Evolutionary conservation across 257 asterid species (phyloP).

Genomic region (Solanum clarkiae): DNA sequence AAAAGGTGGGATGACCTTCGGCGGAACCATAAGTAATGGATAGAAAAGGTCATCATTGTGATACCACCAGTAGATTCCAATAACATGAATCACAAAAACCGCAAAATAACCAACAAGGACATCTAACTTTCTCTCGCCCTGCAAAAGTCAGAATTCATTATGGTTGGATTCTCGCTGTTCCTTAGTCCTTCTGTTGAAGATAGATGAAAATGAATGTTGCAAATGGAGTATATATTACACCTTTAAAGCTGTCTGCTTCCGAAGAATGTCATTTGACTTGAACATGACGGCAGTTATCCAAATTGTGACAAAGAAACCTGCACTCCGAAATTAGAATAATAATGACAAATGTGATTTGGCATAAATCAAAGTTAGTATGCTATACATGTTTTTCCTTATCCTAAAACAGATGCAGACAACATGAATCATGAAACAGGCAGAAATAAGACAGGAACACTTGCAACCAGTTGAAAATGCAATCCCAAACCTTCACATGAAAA

Average conservation of each 20-base stretch:
- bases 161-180: not conserved
- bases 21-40: conserved; percentile 77
- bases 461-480: not conserved
- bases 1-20: conserved; percentile 74
- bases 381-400: not conserved
- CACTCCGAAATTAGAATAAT: conserved; percentile 1
- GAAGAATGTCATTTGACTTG: conserved; percentile 80
- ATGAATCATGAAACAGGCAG: not conserved
- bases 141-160: conserved; percentile 17
- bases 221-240: conserved; percentile 20
- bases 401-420: not conserved
- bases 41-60: conserved; percentile 48
- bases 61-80: conserved; percentile 81
- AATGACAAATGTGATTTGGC: not conserved
- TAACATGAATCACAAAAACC: conserved; percentile 49
- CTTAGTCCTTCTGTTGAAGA: not conserved
- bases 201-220: not conserved
- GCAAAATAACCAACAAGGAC: conserved; percentile 50
- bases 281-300: conserved; percentile 68
- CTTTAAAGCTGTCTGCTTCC: conserved; percentile 94
- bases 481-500: not conserved
- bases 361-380: not conserved
- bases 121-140: conserved; percentile 74
- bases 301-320: conserved; percentile 73
- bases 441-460: not conserved